These are phyloP conservation scores for Cercospora canescens DNA, from an alignment of 2,329 filamentous ascomycete genomes.

Conservation along the genomic window DNA sequence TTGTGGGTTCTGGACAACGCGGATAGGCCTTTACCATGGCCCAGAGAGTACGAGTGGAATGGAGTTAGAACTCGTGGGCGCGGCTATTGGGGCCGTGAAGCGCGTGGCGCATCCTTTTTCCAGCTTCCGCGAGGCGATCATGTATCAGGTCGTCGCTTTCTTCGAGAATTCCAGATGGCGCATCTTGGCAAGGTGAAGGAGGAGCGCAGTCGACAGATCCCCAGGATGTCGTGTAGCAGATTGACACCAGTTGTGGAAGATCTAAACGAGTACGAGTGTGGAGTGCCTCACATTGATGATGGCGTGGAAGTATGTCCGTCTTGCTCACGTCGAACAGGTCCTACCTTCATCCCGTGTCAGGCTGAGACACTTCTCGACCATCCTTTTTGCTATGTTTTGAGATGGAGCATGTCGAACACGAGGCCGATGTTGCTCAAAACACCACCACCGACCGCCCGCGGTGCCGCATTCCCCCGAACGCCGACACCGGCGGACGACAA, in stretches of 20 bases:
- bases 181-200: too few species aligned
- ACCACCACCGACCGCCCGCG: background rate
- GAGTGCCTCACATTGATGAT: background rate
- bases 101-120: too few species aligned
- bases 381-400: background rate
- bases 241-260: background rate
- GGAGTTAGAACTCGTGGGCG: too few species aligned
- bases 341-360: background rate
- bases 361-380: background rate
- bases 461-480: background rate
- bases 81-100: too few species aligned
- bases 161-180: too few species aligned
- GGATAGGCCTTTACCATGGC: too few species aligned
- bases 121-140: too few species aligned
- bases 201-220: background rate
- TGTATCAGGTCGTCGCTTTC: too few species aligned
- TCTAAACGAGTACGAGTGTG: background rate
- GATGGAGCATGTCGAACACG: background rate
- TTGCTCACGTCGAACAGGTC: background rate
- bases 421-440: too few species aligned
- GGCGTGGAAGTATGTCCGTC: background rate
- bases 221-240: background rate
- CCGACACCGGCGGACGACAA: slow-evolving; percentile 5
- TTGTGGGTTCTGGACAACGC: too few species aligned
- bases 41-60: too few species aligned